Conservation (phyloP, 129 eudicot genomes). For the Artemisia argyi region DNA sequence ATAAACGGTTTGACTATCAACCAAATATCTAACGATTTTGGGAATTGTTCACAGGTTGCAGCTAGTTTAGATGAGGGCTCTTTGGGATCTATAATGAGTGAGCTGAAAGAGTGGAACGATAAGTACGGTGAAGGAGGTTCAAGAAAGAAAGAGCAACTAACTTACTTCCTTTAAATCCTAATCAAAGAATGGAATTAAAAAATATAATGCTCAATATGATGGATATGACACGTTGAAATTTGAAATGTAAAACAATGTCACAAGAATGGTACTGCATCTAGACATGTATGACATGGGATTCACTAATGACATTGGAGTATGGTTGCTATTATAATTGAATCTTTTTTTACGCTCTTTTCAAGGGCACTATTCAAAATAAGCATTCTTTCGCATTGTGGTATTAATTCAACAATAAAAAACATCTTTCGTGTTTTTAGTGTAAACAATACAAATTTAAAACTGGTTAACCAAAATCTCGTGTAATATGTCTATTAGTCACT, state of each 20-base stretch:
- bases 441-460: too few species aligned
- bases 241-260: slow-evolving; percentile 19
- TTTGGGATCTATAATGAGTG: slow-evolving; percentile 70
- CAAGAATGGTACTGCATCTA: slow-evolving; percentile 15
- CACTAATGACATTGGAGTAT: too few species aligned
- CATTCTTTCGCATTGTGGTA: too few species aligned
- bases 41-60: slow-evolving; percentile 58
- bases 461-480: too few species aligned
- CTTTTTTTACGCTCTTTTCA: too few species aligned
- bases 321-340: too few species aligned
- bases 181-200: background rate
- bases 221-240: background rate
- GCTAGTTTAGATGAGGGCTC: slow-evolving; percentile 66
- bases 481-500: too few species aligned
- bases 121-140: slow-evolving; percentile 91
- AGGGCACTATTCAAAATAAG: too few species aligned
- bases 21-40: background rate
- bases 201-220: too few species aligned
- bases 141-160: slow-evolving; percentile 75
- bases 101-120: slow-evolving; percentile 83
- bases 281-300: background rate
- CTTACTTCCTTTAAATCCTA: slow-evolving; percentile 64
- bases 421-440: too few species aligned
- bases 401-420: too few species aligned
- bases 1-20: background rate